Base-by-base conservation (phyloP, 1,139 yeast species). In the Saccharomyces hybrid region DNA sequence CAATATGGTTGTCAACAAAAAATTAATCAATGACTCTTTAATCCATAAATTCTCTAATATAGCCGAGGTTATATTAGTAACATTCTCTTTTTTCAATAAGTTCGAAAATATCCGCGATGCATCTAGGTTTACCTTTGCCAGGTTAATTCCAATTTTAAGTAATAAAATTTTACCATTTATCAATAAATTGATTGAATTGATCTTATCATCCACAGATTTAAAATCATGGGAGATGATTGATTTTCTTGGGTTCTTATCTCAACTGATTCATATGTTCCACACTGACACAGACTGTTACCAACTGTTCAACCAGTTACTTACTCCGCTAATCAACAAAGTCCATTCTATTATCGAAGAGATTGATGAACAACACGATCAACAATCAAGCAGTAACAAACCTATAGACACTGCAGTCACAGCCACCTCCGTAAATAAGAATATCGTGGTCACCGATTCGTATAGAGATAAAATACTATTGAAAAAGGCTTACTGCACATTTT, bases 211-310 rank as follows among this genome's bases (percentile, higher is more conserved):
- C n/a, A 19, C 44, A 7, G 81, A 80, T 50, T 71, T 86, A 60
- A 82, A 79, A 57, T 73, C 80, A 7, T 71, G 76, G 50, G 99
- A 93, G 68, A 73, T 91, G 66, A 78, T 81, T 48, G 97, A 89
- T 66, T 90, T 95, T 67, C 73, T 90, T 55, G 81, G 93, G 51
- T 93, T 93, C 68, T 74, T 93, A 61, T 95, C 96, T 6, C 98
- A 93, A 71, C 80, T 93, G 58, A 82, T 87, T 50, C 98, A 93
- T 70, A 80, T 78, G 62, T 89, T 86, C 70, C 81, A 82, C 63
- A 75, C 76, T 49, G 86, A 87, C 62, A 83, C 81, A 48, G 79
- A 78, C 50, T 81, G 91, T 54, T 89, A 86, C 69, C 84, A 83
- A 62, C 75, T 95, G 70, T 76, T 93, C 58, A 83, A 86, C 63